Conservation (phyloP, 169 alveolate species). For the Plasmodium gaboni region DNA sequence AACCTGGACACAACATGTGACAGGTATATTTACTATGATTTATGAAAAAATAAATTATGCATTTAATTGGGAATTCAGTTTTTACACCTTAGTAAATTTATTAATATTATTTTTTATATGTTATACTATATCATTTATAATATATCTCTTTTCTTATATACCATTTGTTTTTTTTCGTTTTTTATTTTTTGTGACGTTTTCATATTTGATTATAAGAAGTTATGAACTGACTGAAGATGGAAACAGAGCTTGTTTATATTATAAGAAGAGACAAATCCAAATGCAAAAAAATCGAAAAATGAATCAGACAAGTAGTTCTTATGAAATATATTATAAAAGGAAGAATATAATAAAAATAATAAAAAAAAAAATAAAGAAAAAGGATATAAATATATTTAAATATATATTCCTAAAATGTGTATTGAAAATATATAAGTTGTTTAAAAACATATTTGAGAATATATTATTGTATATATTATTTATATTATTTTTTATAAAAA, state of each 20-base stretch:
- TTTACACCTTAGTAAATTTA: conserved; percentile 47
- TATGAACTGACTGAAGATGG: conserved; percentile 66
- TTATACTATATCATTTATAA: conserved; percentile 44
- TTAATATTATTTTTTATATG: conserved; percentile 42
- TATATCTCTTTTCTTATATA: conserved; percentile 35
- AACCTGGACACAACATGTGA: conserved; percentile 38
- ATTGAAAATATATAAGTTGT: conserved; percentile 1
- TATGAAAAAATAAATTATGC: conserved; percentile 71
- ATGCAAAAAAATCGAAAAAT: not conserved
- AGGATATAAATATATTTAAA: not conserved
- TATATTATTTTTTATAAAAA: conserved; percentile 52
- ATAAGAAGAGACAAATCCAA: not conserved
- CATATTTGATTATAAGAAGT: conserved; percentile 29
- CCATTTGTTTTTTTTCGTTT: conserved; percentile 58
- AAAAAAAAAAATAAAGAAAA: conserved; percentile 2
- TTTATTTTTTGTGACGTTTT: conserved; percentile 7
- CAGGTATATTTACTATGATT: conserved; percentile 58
- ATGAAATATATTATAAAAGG: not conserved
- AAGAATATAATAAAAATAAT: not conserved
- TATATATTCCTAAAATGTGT: not conserved
- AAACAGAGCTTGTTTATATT: conserved; percentile 33
- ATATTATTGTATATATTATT: conserved; percentile 20
- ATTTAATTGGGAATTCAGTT: conserved; percentile 60
- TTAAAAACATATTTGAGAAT: not conserved
- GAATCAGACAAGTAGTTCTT: not conserved